Conservation (phyloP, 202 grass and related monocot genomes). For the Cymbopogon flexuosus region DNA sequence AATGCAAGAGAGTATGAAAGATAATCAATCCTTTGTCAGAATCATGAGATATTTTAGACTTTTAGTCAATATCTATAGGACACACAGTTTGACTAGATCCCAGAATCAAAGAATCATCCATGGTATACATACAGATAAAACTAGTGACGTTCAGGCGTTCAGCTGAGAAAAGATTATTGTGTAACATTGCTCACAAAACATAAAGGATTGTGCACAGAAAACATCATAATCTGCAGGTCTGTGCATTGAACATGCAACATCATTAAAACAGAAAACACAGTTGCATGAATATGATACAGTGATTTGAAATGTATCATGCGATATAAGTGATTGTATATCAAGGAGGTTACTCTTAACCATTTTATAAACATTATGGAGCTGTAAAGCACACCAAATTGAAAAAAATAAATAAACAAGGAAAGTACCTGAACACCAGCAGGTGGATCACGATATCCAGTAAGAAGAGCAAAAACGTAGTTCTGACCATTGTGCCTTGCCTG, state of each 20-base stretch:
- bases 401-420: conserved; percentile 20
- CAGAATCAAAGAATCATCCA: neutral
- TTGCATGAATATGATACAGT: neutral
- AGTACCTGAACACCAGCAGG: conserved; percentile 75
- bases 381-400: neutral
- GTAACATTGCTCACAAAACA: neutral
- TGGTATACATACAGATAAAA: neutral
- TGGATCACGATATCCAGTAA: conserved; percentile 78
- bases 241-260: neutral
- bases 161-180: neutral
- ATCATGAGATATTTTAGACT: neutral
- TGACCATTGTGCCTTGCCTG: conserved; percentile 93
- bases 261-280: conserved; percentile 11
- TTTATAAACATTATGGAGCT: neutral
- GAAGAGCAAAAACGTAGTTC: conserved; percentile 82
- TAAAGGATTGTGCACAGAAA: neutral
- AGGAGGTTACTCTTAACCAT: neutral
- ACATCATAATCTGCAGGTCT: neutral
- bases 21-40: neutral
- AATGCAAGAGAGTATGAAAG: neutral
- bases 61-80: neutral
- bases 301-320: neutral
- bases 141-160: neutral
- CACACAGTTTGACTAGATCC: neutral
- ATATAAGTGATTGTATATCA: neutral